phyloP scores from a whole-genome alignment of 169 alveolate species.

The Plasmodium gonderi region DNA sequence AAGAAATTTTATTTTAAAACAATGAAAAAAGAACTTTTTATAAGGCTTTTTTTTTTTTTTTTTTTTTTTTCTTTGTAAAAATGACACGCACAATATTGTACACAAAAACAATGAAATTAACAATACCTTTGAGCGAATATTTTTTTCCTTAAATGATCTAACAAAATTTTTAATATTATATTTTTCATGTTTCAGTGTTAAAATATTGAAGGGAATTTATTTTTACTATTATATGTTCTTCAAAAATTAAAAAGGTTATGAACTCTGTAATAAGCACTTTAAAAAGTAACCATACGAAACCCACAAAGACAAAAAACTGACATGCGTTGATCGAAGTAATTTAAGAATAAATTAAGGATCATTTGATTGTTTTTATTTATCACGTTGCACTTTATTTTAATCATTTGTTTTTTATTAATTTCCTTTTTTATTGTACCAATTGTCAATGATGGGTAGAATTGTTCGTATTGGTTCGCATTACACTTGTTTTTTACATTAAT shows the following conservation, averaged over 20 bases:
- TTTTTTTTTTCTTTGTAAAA: background rate
- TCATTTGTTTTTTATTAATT: background rate
- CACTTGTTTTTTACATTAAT: background rate
- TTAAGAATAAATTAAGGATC: background rate
- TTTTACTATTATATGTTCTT: background rate
- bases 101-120: background rate
- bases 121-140: background rate
- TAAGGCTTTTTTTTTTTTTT: background rate
- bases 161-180: background rate
- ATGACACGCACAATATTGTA: background rate
- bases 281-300: background rate
- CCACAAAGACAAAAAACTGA: background rate
- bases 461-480: background rate
- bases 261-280: background rate
- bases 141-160: background rate
- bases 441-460: background rate
- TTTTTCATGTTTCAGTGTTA: background rate
- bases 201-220: background rate
- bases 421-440: background rate
- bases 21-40: background rate
- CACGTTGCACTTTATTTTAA: background rate
- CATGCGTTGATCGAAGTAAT: background rate
- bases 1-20: background rate
- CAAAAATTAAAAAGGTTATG: background rate
- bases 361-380: too few relatives aligned